A percentile compares a stretch with the other conserved stretches of the same genome.
Conservation (phyloP, 1,284 basidiomycete genomes). For the Moesziomyces globuligerus region DNA sequence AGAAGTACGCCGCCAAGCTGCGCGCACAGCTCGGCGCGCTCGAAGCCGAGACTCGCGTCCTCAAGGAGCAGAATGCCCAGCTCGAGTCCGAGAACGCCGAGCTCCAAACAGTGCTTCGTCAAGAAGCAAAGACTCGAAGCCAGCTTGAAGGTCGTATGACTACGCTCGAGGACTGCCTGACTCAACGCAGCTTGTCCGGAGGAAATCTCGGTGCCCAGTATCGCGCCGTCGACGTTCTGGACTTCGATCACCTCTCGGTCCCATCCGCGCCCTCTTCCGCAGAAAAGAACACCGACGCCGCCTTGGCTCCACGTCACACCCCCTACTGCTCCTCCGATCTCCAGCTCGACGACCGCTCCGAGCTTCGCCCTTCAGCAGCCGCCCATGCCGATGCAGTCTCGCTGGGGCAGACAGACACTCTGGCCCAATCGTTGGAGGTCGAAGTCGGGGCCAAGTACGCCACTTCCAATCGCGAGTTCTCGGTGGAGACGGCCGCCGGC, state of each 20-base stretch:
- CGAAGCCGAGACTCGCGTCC: slow-evolving; percentile 49
- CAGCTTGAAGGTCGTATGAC: slow-evolving; percentile 38
- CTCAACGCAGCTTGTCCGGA: slow-evolving; percentile 22
- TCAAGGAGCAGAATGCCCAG: slow-evolving; percentile 45
- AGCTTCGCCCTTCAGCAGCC: slow-evolving; percentile 23
- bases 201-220: slow-evolving; percentile 27
- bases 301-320: slow-evolving; percentile 7
- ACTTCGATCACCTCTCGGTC: slow-evolving; percentile 37
- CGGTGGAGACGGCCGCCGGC: slow-evolving; percentile 11
- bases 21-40: slow-evolving; percentile 53
- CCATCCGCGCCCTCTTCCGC: slow-evolving; percentile 45
- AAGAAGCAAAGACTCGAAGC: slow-evolving; percentile 27
- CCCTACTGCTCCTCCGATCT: slow-evolving; percentile 53
- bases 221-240: slow-evolving; percentile 28
- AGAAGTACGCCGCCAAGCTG: slow-evolving; percentile 57
- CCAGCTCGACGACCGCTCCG: slow-evolving; percentile 42
- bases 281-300: slow-evolving; percentile 15
- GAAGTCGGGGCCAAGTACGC: slow-evolving; percentile 3
- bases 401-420: slow-evolving; percentile 4
- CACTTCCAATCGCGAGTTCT: slow-evolving; percentile 4
- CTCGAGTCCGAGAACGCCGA: slow-evolving; percentile 49
- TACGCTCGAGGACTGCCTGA: slow-evolving; percentile 38
- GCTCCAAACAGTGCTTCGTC: slow-evolving; percentile 28
- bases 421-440: slow-evolving; percentile 1
- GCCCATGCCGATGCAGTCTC: slow-evolving; percentile 2